Conservation (phyloP, 1,284 basidiomycete genomes). For the Serendipita sp. region DNA sequence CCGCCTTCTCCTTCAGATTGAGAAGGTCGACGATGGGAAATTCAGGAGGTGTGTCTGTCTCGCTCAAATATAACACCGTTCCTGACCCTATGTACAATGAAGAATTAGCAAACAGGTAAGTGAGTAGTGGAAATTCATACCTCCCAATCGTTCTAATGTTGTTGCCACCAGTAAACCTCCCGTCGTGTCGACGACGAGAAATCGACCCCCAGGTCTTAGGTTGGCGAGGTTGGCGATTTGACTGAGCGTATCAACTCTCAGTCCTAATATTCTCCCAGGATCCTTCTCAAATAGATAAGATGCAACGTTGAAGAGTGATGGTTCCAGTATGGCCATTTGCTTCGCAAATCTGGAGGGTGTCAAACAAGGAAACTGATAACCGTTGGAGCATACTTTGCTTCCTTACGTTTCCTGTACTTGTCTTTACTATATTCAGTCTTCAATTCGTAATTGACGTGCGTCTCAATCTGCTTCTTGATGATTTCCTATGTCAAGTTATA, state of each 20-base stretch:
- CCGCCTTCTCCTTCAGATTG: conserved; percentile 62
- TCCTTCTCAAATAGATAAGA: conserved; percentile 81
- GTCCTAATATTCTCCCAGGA: conserved; percentile 64
- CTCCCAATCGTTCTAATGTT: conserved; percentile 75
- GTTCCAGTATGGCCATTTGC: conserved; percentile 77
- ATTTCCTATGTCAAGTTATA: conserved; percentile 52
- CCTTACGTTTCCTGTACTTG: conserved; percentile 88
- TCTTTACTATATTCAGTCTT: conserved; percentile 97
- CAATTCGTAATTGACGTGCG: conserved; percentile 75
- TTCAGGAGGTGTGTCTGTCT: conserved; percentile 85
- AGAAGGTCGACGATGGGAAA: conserved; percentile 75
- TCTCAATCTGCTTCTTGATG: conserved; percentile 81
- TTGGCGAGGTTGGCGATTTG: conserved; percentile 79
- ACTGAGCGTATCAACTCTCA: conserved; percentile 79
- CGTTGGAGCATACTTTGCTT: conserved; percentile 57
- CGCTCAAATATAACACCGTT: conserved; percentile 71
- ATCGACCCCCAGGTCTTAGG: conserved; percentile 72
- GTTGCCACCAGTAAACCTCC: conserved; percentile 81
- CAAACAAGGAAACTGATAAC: conserved; percentile 8
- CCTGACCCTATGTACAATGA: conserved; percentile 45
- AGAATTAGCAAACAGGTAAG: conserved; percentile 9
- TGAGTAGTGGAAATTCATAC: conserved; percentile 26
- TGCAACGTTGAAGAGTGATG: conserved; percentile 77
- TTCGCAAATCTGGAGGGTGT: conserved; percentile 58
- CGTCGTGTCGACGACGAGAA: conserved; percentile 85